Conservation (phyloP, 1,139 yeast genomes). For the Hanseniaspora sp. region DNA sequence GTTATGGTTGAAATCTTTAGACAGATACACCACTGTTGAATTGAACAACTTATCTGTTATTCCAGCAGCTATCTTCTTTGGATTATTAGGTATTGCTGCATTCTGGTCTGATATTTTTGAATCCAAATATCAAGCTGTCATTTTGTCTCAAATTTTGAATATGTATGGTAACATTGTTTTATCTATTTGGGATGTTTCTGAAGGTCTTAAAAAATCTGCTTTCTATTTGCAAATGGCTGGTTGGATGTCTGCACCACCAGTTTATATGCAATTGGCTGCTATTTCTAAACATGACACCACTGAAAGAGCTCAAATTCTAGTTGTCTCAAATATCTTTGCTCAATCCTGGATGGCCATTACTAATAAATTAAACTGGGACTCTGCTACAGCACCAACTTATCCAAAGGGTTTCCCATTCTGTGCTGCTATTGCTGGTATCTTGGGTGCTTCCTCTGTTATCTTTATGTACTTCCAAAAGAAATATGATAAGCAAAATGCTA, state of each 20-base stretch:
- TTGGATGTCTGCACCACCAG: constrained; percentile 37
- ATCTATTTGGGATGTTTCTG: constrained; percentile 39
- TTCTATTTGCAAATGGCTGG: constrained; percentile 37
- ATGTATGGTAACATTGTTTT: constrained; percentile 36
- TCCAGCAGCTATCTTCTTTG: constrained; percentile 43
- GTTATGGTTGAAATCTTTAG: constrained; percentile 42
- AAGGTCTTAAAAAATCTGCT: constrained; percentile 40
- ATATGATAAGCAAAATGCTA: constrained; percentile 43
- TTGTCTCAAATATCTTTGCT: constrained; percentile 33
- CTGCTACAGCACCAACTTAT: constrained; percentile 43
- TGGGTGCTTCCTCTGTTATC: constrained; percentile 39
- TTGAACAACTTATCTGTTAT: constrained; percentile 37
- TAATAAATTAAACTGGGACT: constrained; percentile 40
- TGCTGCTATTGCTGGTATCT: constrained; percentile 30
- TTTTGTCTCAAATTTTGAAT: constrained; percentile 42
- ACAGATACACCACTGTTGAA: constrained; percentile 33
- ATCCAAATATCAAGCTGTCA: constrained; percentile 47
- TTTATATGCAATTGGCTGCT: constrained; percentile 35
- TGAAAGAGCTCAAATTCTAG: constrained; percentile 34
- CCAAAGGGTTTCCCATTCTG: constrained; percentile 44
- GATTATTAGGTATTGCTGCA: constrained; percentile 39
- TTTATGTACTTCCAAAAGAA: constrained; percentile 49
- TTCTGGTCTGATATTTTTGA: constrained; percentile 42
- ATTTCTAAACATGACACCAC: constrained; percentile 34
- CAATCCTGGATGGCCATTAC: constrained; percentile 36